Conservation (phyloP, 2,329 filamentous ascomycete genomes). For the Xylariaceae sp. region DNA sequence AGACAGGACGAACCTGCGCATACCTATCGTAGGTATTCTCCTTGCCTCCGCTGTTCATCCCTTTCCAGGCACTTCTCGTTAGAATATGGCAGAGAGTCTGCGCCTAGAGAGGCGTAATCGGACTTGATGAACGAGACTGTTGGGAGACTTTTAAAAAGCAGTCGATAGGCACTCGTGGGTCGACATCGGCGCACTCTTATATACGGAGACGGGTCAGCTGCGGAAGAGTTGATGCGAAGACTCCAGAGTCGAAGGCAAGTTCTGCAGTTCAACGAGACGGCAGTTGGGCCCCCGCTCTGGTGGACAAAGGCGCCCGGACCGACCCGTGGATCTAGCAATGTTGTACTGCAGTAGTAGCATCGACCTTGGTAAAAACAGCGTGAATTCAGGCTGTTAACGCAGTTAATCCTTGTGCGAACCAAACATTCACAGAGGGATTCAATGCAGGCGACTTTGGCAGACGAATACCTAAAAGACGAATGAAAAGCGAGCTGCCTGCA, state of each 20-base stretch:
- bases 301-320: not conserved
- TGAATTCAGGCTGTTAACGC: not conserved
- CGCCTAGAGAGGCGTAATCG: conserved; percentile 6
- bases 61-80: not conserved
- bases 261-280: not conserved
- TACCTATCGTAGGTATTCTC: not conserved
- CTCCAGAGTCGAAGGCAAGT: not conserved
- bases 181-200: not conserved
- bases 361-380: not conserved
- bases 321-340: not conserved
- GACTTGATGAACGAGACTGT: not conserved
- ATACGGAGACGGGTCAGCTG: not conserved
- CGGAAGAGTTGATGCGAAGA: not conserved
- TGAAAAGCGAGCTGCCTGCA: not conserved
- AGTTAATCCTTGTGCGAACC: not conserved
- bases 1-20: not conserved
- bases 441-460: not conserved
- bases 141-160: not conserved
- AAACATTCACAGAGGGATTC: not conserved
- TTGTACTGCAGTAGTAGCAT: not conserved
- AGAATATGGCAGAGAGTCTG: conserved; percentile 5
- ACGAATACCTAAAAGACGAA: not conserved
- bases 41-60: conserved; percentile 3
- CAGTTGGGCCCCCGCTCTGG: not conserved
- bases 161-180: not conserved